Evolutionary conservation across 208 protist genomes (phyloP).

Genomic region (Trypanosoma cruzi): DNA sequence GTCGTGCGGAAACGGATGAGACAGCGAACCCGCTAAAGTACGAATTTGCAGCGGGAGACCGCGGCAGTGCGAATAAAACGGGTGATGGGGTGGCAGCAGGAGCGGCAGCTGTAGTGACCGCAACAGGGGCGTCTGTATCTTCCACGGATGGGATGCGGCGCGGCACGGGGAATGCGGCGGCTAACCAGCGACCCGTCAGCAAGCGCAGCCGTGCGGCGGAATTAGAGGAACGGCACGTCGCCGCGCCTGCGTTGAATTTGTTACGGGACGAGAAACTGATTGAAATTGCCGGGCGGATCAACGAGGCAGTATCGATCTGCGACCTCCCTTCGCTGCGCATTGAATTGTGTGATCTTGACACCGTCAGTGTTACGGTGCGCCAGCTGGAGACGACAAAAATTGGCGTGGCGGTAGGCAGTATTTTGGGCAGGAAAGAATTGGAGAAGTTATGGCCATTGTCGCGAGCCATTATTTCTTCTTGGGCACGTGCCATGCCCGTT

Average conservation of each 20-base stretch:
- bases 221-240: slow-evolving; percentile 6
- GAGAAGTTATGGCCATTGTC: slow-evolving; percentile 67
- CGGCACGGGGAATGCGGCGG: slow-evolving; percentile 14
- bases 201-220: slow-evolving; percentile 31
- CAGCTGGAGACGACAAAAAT: slow-evolving; percentile 75
- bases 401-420: slow-evolving; percentile 69
- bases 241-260: slow-evolving; percentile 4
- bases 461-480: slow-evolving; percentile 72
- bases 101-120: background rate
- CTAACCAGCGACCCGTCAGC: slow-evolving; percentile 19
- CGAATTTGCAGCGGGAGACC: slow-evolving; percentile 15
- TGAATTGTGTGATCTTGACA: slow-evolving; percentile 57
- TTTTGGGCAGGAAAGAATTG: slow-evolving; percentile 44
- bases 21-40: slow-evolving; percentile 76
- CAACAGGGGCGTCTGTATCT: background rate
- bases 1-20: slow-evolving; percentile 43
- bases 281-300: slow-evolving; percentile 44
- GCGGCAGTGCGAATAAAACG: background rate
- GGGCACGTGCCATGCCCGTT: slow-evolving; percentile 57
- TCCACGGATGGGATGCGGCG: slow-evolving; percentile 7
- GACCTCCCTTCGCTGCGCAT: slow-evolving; percentile 46
- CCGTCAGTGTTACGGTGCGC: slow-evolving; percentile 46
- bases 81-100: slow-evolving; percentile 5
- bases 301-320: slow-evolving; percentile 35
- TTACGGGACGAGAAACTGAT: slow-evolving; percentile 38